These are phyloP conservation scores for Ceratorhiza oryzae-sativae DNA, from an alignment of 1,284 basidiomycete species.

Conservation along the genomic window DNA sequence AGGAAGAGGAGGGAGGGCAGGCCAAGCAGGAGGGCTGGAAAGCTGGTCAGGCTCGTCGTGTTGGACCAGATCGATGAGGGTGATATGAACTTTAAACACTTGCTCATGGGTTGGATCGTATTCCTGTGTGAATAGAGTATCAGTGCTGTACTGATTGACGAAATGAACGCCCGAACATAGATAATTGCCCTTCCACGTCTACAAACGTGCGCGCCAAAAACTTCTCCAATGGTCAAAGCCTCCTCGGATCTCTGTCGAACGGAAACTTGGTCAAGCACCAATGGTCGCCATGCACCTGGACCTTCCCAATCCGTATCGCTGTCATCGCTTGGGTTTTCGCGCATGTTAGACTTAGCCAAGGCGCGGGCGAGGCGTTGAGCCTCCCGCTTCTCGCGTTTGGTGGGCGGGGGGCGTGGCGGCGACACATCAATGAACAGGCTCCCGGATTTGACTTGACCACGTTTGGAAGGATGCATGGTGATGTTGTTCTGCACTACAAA, in stretches of 20 bases:
- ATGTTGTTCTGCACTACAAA: slow-evolving; percentile 37
- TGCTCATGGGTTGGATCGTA: slow-evolving; percentile 30
- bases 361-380: slow-evolving; percentile 30
- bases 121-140: not conserved
- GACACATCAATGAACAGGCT: slow-evolving; percentile 35
- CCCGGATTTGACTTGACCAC: slow-evolving; percentile 30
- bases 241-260: slow-evolving; percentile 36
- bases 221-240: slow-evolving; percentile 33
- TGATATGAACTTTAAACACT: slow-evolving; percentile 34
- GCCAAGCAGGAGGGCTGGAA: slow-evolving; percentile 36
- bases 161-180: slow-evolving; percentile 3
- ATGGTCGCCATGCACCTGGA: slow-evolving; percentile 28
- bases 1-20: slow-evolving; percentile 25
- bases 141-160: not conserved
- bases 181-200: slow-evolving; percentile 23
- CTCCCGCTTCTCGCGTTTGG: slow-evolving; percentile 30
- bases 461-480: slow-evolving; percentile 9
- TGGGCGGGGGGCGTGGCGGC: slow-evolving; percentile 30
- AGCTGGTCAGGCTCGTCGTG: slow-evolving; percentile 36
- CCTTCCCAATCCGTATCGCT: slow-evolving; percentile 38
- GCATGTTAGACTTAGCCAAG: slow-evolving; percentile 33
- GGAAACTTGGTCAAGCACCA: slow-evolving; percentile 28
- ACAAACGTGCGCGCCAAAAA: slow-evolving; percentile 36
- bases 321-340: slow-evolving; percentile 34
- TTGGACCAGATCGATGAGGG: slow-evolving; percentile 29